Evolutionary conservation across 2,329 filamentous ascomycete genomes (phyloP).

Genomic region (Fusarium globosum): DNA sequence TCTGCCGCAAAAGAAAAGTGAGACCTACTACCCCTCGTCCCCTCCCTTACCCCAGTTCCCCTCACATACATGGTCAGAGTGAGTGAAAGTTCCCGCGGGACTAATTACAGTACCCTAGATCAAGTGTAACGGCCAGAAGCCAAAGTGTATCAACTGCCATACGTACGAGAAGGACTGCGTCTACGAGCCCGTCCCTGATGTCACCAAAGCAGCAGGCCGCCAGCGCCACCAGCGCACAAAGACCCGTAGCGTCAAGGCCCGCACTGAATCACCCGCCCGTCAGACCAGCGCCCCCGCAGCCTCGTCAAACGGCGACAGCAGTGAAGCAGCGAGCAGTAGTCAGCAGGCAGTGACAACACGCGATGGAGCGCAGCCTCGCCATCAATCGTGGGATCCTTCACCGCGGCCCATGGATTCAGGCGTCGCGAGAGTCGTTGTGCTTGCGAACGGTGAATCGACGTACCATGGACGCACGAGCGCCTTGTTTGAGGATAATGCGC

Average conservation of each 20-base stretch:
- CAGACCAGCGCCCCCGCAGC: not conserved
- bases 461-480: slow-evolving; percentile 63
- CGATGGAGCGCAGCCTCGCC: slow-evolving; percentile 4
- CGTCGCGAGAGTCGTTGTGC: slow-evolving; percentile 53
- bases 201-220: slow-evolving; percentile 19
- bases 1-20: slow-evolving; percentile 49
- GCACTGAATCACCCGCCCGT: not conserved
- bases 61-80: too few species aligned
- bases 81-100: not conserved
- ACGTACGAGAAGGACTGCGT: slow-evolving; percentile 29
- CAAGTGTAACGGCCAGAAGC: slow-evolving; percentile 55
- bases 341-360: not conserved
- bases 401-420: slow-evolving; percentile 26
- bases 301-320: not conserved
- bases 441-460: slow-evolving; percentile 55
- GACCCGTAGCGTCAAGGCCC: slow-evolving; percentile 8
- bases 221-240: slow-evolving; percentile 35
- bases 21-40: not conserved
- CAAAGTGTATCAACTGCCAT: slow-evolving; percentile 32
- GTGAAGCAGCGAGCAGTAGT: slow-evolving; percentile 1
- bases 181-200: slow-evolving; percentile 44
- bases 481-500: slow-evolving; percentile 54
- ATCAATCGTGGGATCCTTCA: slow-evolving; percentile 13
- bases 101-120: slow-evolving; percentile 50
- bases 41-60: not conserved